These are phyloP conservation scores for Terfezia boudieri DNA, from an alignment of 495 filamentous ascomycete genomes.

Conservation along the genomic window DNA sequence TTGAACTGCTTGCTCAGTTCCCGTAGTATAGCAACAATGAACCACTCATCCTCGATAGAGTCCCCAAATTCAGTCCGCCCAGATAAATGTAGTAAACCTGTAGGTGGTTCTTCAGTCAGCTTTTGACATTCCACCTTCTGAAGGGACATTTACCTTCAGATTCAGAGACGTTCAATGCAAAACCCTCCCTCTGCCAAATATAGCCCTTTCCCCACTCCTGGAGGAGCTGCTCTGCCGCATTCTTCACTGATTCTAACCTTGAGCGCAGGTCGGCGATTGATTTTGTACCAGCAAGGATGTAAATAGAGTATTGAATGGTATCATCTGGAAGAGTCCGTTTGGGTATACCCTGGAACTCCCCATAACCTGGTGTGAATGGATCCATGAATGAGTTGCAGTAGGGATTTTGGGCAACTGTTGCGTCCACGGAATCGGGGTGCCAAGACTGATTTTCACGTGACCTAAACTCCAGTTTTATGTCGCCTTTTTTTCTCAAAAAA, in stretches of 20 bases:
- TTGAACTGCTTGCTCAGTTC: constrained; percentile 51
- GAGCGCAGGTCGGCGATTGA: constrained; percentile 30
- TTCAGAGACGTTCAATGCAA: constrained; percentile 38
- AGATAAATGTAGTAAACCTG: constrained; percentile 22
- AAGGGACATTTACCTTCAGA: constrained; percentile 28
- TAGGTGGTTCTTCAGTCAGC: constrained; percentile 21
- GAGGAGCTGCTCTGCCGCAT: constrained; percentile 36
- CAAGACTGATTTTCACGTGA: no score
- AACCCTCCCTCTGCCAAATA: constrained; percentile 82
- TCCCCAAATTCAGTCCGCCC: constrained; percentile 74
- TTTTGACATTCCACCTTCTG: not conserved
- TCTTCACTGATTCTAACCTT: constrained; percentile 48
- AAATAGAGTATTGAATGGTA: constrained; percentile 67
- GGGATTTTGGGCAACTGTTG: no score
- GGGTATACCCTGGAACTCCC: constrained; percentile 37
- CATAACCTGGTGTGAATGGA: constrained; percentile 9
- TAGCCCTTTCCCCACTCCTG: constrained; percentile 35
- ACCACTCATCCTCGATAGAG: constrained; percentile 91
- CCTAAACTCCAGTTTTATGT: no score
- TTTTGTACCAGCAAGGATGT: constrained; percentile 35
- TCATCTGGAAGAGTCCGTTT: constrained; percentile 59
- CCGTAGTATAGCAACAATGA: constrained; percentile 76
- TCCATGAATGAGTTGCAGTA: not conserved
- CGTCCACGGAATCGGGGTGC: no score
- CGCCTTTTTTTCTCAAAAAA: no score